Evolutionary conservation across 176 grass and related monocot species (phyloP).

Genomic region (Echinochloa phyllopogon): DNA sequence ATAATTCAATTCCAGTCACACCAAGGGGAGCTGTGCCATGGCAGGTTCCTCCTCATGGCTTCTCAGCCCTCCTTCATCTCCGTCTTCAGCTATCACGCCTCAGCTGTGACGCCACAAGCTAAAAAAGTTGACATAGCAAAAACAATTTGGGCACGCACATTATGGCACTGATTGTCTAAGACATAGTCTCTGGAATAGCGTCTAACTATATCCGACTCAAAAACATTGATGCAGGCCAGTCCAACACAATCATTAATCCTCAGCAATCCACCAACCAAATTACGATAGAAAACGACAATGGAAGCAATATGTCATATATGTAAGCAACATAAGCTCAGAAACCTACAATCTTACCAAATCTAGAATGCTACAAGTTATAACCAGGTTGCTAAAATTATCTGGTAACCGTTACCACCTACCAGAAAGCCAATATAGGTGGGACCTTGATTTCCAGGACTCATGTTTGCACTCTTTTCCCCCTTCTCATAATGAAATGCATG

Average conservation of each 20-base stretch:
- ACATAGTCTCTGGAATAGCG: background rate
- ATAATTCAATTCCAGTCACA: background rate
- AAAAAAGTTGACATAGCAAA: background rate
- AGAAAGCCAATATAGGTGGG: background rate
- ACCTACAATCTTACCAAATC: constrained; percentile 19
- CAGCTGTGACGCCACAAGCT: background rate
- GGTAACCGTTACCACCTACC: too few relatives aligned
- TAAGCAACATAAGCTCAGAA: background rate
- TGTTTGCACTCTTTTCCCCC: background rate
- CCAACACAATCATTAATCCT: background rate
- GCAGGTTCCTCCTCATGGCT: background rate
- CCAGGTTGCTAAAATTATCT: background rate
- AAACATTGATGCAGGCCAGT: background rate
- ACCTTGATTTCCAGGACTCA: background rate
- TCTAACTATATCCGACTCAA: background rate
- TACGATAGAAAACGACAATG: background rate
- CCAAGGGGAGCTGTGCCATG: background rate
- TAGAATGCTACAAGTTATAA: background rate
- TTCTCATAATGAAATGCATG: background rate
- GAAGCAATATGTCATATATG: background rate
- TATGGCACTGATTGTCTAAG: background rate
- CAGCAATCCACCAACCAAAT: background rate
- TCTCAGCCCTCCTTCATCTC: background rate
- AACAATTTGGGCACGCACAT: background rate
- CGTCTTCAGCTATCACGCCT: background rate